These are phyloP conservation scores for Sonneratia alba DNA, from an alignment of 345 rosid genomes.

Conservation along the genomic window DNA sequence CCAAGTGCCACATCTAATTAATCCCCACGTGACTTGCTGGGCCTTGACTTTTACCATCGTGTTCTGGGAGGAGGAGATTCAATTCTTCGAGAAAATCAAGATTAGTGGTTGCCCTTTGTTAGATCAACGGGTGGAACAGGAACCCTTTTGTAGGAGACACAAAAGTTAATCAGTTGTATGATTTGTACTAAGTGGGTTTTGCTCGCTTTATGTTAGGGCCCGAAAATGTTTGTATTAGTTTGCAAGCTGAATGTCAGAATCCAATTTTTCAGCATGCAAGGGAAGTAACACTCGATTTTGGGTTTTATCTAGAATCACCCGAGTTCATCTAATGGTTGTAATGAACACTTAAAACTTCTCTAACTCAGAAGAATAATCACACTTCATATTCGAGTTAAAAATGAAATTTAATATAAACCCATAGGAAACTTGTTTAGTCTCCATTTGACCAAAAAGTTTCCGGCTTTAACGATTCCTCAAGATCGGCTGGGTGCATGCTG, in stretches of 20 bases:
- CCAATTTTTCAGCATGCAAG: neutral
- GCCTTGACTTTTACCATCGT: neutral
- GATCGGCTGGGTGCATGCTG: no score
- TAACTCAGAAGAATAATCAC: no score
- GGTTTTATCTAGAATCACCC: neutral
- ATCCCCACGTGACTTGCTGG: neutral
- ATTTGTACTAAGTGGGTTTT: neutral
- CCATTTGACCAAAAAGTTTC: no score
- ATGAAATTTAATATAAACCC: no score
- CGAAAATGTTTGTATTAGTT: neutral
- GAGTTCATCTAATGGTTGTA: neutral
- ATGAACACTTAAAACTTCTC: no score
- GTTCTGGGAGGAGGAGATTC: neutral
- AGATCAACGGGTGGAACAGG: neutral
- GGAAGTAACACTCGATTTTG: neutral
- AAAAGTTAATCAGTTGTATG: neutral
- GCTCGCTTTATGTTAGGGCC: neutral
- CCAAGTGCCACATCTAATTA: constrained; percentile 16
- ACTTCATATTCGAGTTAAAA: no score
- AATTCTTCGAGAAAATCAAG: neutral
- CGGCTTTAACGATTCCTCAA: no score
- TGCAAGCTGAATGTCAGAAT: neutral
- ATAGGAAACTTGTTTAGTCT: neutral
- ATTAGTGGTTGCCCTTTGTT: neutral
- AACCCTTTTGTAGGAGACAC: neutral